Base-by-base conservation (phyloP, 768 basidiomycete genomes). In the Hydnomerulius pinastri region DNA sequence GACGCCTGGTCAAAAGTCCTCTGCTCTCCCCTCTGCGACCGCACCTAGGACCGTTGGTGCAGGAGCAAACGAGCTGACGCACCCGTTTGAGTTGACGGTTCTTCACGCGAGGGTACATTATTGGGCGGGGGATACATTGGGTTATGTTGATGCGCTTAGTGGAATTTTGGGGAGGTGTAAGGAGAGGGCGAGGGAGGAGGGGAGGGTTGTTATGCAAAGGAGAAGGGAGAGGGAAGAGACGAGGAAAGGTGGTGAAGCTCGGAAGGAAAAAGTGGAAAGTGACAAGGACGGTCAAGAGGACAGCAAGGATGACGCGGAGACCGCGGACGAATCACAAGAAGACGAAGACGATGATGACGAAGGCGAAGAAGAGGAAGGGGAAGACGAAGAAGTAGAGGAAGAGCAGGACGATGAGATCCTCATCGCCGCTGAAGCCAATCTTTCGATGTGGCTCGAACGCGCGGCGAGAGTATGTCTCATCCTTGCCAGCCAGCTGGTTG, bases 361-460 rank as follows among this genome's bases (percentile, higher is more conserved):
- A 0, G 38, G 33, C 23, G 39, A 28, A 11, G 27, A 50, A 25
- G 35, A 11, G 6, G 3, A 24, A 2, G 39, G 42, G 21, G 45
- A 43, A 27, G n/a, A 32, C 21, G 53, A 37, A 6, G 52, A 46
- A 3, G 40, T 8, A 36, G 40, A 46, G 6, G 43, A 55, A 7
- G 50, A 47, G n/a, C 15, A 50, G 28, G 58, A 58, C 46, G 58
- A 52, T 13, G 51, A 46, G 30, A 33, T 50, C 24, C 64, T 66
- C 35, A 46, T 36, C 3, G 57, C 71, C 3, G 65, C 65, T 15
- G 63, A 67, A 40, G 61, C 66, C 27, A 70, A 68, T 27, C 65
- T 75, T 17, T 74, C 77, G 43, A 91, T 92, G 89, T 93, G 90
- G 90, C 83, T 83, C 52, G 90, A 93, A 66, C 81, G 90, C 48